Conservation (phyloP, 352 stramenopile species). For the Phytophthora citrophthora region DNA sequence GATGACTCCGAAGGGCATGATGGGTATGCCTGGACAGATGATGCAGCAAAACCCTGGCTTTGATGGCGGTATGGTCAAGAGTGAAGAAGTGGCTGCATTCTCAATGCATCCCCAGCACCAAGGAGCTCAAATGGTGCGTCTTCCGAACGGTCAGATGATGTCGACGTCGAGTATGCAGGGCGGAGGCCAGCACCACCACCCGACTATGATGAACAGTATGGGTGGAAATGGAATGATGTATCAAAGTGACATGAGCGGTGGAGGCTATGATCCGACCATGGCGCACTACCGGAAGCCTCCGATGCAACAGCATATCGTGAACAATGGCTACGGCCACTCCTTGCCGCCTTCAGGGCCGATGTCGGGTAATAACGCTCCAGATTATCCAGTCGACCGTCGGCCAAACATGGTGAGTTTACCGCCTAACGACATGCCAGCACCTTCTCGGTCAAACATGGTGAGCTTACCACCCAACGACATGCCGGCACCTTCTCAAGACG, state of each 20-base stretch:
- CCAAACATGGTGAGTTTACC: constrained; percentile 51
- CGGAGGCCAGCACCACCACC: constrained; percentile 28
- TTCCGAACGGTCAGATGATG: constrained; percentile 43
- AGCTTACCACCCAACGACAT: constrained; percentile 46
- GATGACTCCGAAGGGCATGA: constrained; percentile 35
- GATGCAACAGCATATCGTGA: constrained; percentile 43
- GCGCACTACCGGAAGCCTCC: constrained; percentile 53
- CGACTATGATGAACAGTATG: constrained; percentile 27
- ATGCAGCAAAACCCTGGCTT: constrained; percentile 43
- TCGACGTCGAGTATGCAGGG: constrained; percentile 29
- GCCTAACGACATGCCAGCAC: background rate
- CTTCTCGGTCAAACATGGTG: constrained; percentile 40
- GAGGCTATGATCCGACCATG: constrained; percentile 60
- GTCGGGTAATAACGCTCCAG: constrained; percentile 22
- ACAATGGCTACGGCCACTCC: constrained; percentile 50
- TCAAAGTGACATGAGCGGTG: constrained; percentile 45
- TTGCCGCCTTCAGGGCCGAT: constrained; percentile 38
- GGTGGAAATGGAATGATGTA: constrained; percentile 48
- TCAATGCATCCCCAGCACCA: constrained; percentile 53
- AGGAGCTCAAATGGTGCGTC: constrained; percentile 40
- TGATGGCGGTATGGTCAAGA: constrained; percentile 64
- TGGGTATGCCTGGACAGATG: constrained; percentile 37
- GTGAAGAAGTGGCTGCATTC: constrained; percentile 66
- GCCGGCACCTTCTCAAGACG: constrained; percentile 25
- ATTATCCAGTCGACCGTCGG: constrained; percentile 55